These are phyloP conservation scores for Flaveria brownii DNA, from an alignment of 129 eudicot species.

Conservation along the genomic window DNA sequence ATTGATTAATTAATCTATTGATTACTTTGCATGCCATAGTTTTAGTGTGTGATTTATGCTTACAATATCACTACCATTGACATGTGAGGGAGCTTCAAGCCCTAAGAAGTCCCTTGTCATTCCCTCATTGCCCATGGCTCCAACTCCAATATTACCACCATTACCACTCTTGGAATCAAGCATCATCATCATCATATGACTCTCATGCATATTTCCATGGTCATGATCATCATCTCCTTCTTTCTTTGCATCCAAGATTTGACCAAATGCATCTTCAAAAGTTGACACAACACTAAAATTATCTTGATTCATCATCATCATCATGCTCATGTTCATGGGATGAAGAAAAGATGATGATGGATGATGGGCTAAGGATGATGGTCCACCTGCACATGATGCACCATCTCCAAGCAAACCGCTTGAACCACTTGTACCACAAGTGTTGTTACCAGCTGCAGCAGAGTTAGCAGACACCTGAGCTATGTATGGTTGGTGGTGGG, in stretches of 20 bases:
- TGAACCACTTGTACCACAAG: slow-evolving; percentile 36
- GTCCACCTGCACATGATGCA: slow-evolving; percentile 40
- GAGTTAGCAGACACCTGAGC: slow-evolving; percentile 63
- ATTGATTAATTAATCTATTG: neutral
- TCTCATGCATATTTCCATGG: neutral
- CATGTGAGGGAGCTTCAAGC: slow-evolving; percentile 61
- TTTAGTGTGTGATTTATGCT: slow-evolving; percentile 33
- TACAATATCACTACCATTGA: slow-evolving; percentile 38
- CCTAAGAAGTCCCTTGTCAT: slow-evolving; percentile 93
- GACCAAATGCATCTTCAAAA: slow-evolving; percentile 54
- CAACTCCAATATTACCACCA: slow-evolving; percentile 25
- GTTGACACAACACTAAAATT: slow-evolving; percentile 45
- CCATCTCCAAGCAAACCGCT: slow-evolving; percentile 44
- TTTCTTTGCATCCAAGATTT: slow-evolving; percentile 51
- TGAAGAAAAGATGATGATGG: slow-evolving; percentile 40
- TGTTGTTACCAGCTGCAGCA: slow-evolving; percentile 29
- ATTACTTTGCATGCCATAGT: slow-evolving; percentile 45
- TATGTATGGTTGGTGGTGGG: slow-evolving; percentile 43
- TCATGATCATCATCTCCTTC: neutral
- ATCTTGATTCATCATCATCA: slow-evolving; percentile 37
- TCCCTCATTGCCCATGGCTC: slow-evolving; percentile 46
- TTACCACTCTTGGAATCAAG: slow-evolving; percentile 13
- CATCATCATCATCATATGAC: slow-evolving; percentile 8
- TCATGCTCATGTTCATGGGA: slow-evolving; percentile 27
- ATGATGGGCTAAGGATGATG: slow-evolving; percentile 26